Conservation (phyloP, 2,329 filamentous ascomycete genomes). For the Hypocrella siamensis region DNA sequence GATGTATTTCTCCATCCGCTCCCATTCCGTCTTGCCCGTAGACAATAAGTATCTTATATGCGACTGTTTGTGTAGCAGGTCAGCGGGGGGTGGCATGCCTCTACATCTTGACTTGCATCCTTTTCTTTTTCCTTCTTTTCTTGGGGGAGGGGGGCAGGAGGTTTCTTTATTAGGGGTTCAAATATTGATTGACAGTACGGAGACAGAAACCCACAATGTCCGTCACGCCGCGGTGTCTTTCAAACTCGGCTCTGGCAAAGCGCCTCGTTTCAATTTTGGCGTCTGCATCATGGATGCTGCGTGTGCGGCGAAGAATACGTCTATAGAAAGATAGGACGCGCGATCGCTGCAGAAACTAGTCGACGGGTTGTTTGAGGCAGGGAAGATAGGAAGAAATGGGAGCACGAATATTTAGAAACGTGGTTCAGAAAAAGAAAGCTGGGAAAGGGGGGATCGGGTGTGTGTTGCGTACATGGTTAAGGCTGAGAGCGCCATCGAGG, state of each 20-base stretch:
- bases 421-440: no score
- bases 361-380: neutral
- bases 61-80: conserved; percentile 17
- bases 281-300: conserved; percentile 30
- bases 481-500: conserved; percentile 27
- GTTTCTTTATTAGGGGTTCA: no score
- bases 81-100: neutral
- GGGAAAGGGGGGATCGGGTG: neutral
- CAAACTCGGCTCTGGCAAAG: conserved; percentile 45
- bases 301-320: conserved; percentile 37
- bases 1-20: conserved; percentile 37
- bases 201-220: conserved; percentile 30
- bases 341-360: conserved; percentile 41
- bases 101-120: neutral
- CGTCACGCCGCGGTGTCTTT: conserved; percentile 38
- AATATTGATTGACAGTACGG: no score
- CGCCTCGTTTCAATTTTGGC: conserved; percentile 39
- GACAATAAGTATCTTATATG: conserved; percentile 49
- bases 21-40: conserved; percentile 51
- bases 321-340: conserved; percentile 42
- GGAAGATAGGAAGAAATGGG: neutral
- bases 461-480: conserved; percentile 36
- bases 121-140: neutral
- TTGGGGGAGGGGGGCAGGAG: no score
- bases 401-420: no score